These are phyloP conservation scores for Ophiocordyceps camponoti-saundersi DNA, from an alignment of 2,329 filamentous ascomycete genomes.

Conservation along the genomic window DNA sequence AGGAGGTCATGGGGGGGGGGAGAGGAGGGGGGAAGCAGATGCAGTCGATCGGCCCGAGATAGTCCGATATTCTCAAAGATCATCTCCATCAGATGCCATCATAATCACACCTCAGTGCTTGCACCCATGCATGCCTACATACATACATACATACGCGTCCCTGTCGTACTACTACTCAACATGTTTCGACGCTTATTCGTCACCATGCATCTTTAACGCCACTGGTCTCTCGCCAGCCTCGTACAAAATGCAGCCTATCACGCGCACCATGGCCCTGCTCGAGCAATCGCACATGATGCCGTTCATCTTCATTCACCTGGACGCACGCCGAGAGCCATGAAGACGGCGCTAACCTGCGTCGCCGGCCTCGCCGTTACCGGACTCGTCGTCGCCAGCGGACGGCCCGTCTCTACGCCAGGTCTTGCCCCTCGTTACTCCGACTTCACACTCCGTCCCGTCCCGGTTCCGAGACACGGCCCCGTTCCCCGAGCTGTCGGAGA, in stretches of 20 bases:
- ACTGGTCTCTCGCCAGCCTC: too few species aligned
- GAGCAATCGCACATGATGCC: neutral
- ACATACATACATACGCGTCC: too few species aligned
- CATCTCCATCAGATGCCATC: too few species aligned
- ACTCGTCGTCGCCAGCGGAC: neutral
- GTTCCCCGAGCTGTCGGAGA: conserved; percentile 12
- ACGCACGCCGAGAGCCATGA: neutral
- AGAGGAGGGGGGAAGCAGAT: too few species aligned
- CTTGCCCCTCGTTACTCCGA: neutral
- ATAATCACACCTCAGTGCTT: too few species aligned
- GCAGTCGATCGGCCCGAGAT: too few species aligned
- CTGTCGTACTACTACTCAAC: too few species aligned
- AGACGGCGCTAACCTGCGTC: neutral
- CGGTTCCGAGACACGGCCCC: conserved; percentile 8
- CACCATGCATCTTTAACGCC: neutral
- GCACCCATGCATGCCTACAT: too few species aligned
- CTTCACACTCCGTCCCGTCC: neutral
- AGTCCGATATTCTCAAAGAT: too few species aligned
- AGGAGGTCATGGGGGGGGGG: too few species aligned
- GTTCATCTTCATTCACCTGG: neutral
- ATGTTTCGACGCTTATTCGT: neutral
- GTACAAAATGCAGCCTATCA: neutral
- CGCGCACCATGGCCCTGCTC: neutral
- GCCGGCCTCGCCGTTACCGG: neutral
- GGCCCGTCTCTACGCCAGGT: neutral